phyloP scores from a whole-genome alignment of 2,329 filamentous ascomycete species.

The Neopestalotiopsis sp. region DNA sequence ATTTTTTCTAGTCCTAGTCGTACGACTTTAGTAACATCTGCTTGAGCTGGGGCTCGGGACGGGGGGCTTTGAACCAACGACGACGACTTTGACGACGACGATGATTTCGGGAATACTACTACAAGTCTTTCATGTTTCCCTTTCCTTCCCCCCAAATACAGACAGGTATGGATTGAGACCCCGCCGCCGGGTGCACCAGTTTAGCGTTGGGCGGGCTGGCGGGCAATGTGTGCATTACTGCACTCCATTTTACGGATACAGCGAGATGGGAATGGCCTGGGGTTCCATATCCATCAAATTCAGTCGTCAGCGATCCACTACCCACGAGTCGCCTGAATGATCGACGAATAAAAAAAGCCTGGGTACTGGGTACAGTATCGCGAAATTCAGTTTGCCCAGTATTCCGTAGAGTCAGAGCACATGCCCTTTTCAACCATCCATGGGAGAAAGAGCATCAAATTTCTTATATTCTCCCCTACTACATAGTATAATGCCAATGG shows the following conservation, averaged over 20 bases:
- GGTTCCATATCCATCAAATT: not conserved
- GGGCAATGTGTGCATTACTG: not conserved
- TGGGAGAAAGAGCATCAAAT: not conserved
- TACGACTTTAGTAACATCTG: no score
- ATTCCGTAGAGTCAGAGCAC: not conserved
- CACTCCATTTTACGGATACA: not conserved
- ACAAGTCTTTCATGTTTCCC: not conserved
- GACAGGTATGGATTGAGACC: not conserved
- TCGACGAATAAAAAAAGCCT: not conserved
- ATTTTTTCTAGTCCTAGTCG: no score
- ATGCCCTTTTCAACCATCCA: not conserved
- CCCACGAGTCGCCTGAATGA: slow-evolving; percentile 13
- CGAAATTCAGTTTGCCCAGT: not conserved
- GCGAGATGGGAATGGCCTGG: not conserved
- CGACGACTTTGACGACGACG: not conserved
- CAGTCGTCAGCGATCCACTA: slow-evolving; percentile 11
- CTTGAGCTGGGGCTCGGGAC: no score
- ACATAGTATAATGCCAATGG: not conserved
- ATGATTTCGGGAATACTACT: not conserved
- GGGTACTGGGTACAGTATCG: not conserved
- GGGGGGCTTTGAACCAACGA: not conserved
- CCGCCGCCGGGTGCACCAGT: not conserved
- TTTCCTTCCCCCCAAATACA: not conserved
- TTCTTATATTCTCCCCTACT: not conserved
- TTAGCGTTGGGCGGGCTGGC: not conserved